phyloP scores from a whole-genome alignment of 805 yeast genomes.

The Ogataea sp. region DNA sequence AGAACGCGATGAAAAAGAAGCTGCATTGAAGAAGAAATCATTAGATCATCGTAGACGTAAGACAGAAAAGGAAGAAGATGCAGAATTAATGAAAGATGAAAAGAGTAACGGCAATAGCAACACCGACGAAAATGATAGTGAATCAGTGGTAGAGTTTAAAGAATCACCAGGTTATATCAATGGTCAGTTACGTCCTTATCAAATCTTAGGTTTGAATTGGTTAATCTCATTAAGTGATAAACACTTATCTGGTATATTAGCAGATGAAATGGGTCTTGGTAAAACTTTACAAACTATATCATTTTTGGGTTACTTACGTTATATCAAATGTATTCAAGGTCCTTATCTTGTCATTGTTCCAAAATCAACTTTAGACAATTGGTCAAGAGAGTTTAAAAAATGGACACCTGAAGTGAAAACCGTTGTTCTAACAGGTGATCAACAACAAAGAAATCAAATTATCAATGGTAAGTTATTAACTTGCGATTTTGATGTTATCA shows the following conservation, averaged over 20 bases:
- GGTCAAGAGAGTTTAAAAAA: conserved; percentile 67
- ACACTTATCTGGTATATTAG: conserved; percentile 66
- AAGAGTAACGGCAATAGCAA: conserved; percentile 5
- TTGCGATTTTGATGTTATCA: conserved; percentile 65
- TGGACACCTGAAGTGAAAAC: conserved; percentile 80
- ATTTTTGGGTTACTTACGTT: conserved; percentile 64
- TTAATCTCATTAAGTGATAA: conserved; percentile 59
- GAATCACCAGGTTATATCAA: conserved; percentile 45
- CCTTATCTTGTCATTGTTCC: conserved; percentile 76
- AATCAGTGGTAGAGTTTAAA: conserved; percentile 35
- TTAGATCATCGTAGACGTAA: conserved; percentile 48
- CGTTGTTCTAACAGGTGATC: conserved; percentile 66
- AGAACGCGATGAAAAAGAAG: conserved; percentile 7
- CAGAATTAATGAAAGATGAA: conserved; percentile 58
- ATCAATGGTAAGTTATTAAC: conserved; percentile 40
- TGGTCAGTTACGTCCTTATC: conserved; percentile 65
- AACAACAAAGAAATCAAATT: conserved; percentile 51
- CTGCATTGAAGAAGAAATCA: conserved; percentile 9
- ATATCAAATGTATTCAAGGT: conserved; percentile 49
- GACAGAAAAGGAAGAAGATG: conserved; percentile 75
- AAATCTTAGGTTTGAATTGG: conserved; percentile 79
- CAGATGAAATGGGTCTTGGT: conserved; percentile 85
- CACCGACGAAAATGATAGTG: conserved; percentile 18
- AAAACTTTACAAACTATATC: conserved; percentile 77
- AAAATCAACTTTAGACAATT: conserved; percentile 72